Conservation (phyloP, 1,139 yeast genomes). For the Suhomyces terraborum region DNA sequence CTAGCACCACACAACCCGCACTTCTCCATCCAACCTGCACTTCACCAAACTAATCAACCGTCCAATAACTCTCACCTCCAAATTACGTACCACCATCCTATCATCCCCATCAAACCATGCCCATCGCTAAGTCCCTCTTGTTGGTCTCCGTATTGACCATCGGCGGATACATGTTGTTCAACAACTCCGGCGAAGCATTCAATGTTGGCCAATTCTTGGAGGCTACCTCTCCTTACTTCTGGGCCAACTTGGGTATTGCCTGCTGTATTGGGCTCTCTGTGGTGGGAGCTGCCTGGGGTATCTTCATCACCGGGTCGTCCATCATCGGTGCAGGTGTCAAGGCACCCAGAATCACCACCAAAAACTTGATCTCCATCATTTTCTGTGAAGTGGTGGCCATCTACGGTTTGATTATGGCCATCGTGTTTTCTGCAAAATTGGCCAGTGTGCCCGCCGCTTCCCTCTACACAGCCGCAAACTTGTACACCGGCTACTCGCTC, state of each 20-base stretch:
- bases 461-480: conserved; percentile 76
- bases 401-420: conserved; percentile 96
- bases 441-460: conserved; percentile 65
- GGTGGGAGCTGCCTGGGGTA: conserved; percentile 99
- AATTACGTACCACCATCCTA: no score
- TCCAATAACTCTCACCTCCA: conserved; percentile 6
- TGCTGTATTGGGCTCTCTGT: conserved; percentile 92
- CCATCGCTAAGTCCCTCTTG: conserved; percentile 27
- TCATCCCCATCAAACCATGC: conserved; percentile 18
- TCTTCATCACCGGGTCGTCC: conserved; percentile 92
- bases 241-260: conserved; percentile 95
- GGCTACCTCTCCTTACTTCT: conserved; percentile 90
- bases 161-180: conserved; percentile 76
- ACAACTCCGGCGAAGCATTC: conserved; percentile 88
- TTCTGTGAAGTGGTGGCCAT: conserved; percentile 99
- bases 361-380: conserved; percentile 92
- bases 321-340: conserved; percentile 98
- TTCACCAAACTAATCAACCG: conserved; percentile 1
- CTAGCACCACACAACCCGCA: neutral
- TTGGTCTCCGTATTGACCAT: conserved; percentile 37
- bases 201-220: conserved; percentile 86
- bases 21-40: conserved; percentile 1
- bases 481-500: conserved; percentile 90
- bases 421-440: conserved; percentile 90
- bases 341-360: conserved; percentile 96